Evolutionary conservation across 768 basidiomycete species (phyloP).

Genomic region (Pisolithus sp.): DNA sequence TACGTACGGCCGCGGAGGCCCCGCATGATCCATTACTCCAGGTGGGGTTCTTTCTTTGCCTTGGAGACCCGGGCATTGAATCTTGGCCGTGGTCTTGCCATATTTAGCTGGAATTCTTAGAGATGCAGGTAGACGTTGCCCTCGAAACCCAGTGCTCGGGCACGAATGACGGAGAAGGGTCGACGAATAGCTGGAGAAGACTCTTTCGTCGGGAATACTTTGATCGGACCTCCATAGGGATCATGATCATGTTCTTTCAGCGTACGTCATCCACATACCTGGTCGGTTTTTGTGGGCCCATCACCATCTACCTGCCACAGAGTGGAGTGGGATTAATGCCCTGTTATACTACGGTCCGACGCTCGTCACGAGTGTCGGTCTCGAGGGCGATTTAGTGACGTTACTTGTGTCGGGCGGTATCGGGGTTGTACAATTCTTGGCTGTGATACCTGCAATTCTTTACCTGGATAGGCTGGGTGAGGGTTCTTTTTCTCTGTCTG

Average conservation of each 20-base stretch:
- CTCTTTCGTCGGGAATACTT: conserved; percentile 51
- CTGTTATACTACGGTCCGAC: conserved; percentile 78
- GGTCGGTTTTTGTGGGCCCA: background rate
- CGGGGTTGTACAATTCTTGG: conserved; percentile 71
- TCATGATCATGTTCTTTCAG: conserved; percentile 78
- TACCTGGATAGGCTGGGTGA: conserved; percentile 62
- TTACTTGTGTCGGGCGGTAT: conserved; percentile 73
- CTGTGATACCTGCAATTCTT: conserved; percentile 67
- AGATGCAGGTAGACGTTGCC: conserved; percentile 64
- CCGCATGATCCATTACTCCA: conserved; percentile 45
- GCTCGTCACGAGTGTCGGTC: conserved; percentile 56
- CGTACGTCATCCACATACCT: conserved; percentile 38
- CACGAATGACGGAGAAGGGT: conserved; percentile 4
- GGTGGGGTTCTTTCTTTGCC: conserved; percentile 20
- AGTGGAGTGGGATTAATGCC: conserved; percentile 87
- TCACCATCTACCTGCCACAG: conserved; percentile 28
- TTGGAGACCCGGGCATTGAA: background rate
- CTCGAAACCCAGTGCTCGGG: conserved; percentile 38
- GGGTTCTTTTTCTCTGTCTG: conserved; percentile 4
- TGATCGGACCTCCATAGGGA: conserved; percentile 60
- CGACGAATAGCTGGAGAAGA: conserved; percentile 42
- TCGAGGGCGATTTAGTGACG: conserved; percentile 51
- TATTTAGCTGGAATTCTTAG: conserved; percentile 59
- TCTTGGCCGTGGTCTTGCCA: background rate
- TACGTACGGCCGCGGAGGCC: conserved; percentile 40